These are phyloP conservation scores for Grosmannia serpens DNA, from an alignment of 2,329 filamentous ascomycete genomes.

Conservation along the genomic window DNA sequence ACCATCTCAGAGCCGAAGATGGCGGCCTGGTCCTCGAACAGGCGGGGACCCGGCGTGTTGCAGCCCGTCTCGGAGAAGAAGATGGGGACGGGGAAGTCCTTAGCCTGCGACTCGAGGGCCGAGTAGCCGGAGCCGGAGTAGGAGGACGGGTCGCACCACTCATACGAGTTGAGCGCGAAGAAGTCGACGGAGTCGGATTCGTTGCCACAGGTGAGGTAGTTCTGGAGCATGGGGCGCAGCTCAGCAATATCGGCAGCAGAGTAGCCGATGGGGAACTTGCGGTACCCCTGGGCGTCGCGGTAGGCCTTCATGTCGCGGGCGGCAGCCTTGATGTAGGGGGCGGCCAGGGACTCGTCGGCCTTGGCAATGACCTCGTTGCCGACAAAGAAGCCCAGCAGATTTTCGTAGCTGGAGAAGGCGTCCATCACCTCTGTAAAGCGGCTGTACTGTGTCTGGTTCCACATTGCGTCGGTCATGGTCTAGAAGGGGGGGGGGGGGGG, in stretches of 20 bases:
- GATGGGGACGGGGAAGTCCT: slow-evolving; percentile 67
- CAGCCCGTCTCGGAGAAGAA: slow-evolving; percentile 88
- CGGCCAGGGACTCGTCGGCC: slow-evolving; percentile 47
- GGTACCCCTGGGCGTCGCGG: slow-evolving; percentile 62
- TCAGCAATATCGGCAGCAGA: slow-evolving; percentile 74
- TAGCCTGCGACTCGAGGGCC: slow-evolving; percentile 53
- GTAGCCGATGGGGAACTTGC: slow-evolving; percentile 75
- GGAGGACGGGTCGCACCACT: slow-evolving; percentile 55
- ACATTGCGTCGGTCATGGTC: slow-evolving; percentile 49
- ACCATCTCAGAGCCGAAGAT: slow-evolving; percentile 69
- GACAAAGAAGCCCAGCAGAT: slow-evolving; percentile 73
- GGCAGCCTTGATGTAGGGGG: slow-evolving; percentile 75
- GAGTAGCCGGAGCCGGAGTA: slow-evolving; percentile 59
- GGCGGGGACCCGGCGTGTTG: slow-evolving; percentile 50
- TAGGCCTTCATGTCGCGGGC: slow-evolving; percentile 75
- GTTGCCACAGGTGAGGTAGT: slow-evolving; percentile 71
- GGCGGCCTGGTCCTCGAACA: slow-evolving; percentile 61
- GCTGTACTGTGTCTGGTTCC: slow-evolving; percentile 62
- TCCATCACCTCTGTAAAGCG: slow-evolving; percentile 64
- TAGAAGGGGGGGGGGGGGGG: slow-evolving; percentile 19
- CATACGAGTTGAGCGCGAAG: slow-evolving; percentile 76
- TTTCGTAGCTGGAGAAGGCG: slow-evolving; percentile 64
- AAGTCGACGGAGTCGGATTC: slow-evolving; percentile 64
- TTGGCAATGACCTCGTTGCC: slow-evolving; percentile 77
- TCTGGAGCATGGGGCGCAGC: slow-evolving; percentile 47